Evolutionary conservation across 176 grass and related monocot genomes (phyloP).

Genomic region (Oryza longistaminata): DNA sequence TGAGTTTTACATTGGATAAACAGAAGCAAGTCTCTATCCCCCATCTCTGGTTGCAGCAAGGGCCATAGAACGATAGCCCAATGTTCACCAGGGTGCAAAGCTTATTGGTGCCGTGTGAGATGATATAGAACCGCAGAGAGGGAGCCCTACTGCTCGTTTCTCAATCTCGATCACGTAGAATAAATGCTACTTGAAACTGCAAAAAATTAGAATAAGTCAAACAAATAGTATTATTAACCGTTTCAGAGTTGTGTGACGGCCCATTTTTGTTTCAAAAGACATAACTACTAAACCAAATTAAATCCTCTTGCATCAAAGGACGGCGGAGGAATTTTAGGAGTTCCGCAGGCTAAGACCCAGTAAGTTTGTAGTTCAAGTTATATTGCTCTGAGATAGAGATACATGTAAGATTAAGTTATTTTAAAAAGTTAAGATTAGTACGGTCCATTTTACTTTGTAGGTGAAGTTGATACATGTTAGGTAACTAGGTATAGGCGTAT

Average conservation of each 20-base stretch:
- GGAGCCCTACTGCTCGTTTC: neutral
- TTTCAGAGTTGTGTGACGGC: neutral
- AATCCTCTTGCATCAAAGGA: too few relatives aligned
- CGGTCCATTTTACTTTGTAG: too few relatives aligned
- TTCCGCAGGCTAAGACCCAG: too few relatives aligned
- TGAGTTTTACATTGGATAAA: neutral
- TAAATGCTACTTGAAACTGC: neutral
- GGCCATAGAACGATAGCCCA: neutral
- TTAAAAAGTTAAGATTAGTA: too few relatives aligned
- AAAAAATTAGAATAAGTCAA: constrained; percentile 2
- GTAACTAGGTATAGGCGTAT: too few relatives aligned
- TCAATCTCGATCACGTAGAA: constrained; percentile 21
- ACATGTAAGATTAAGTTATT: too few relatives aligned
- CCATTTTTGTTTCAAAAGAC: neutral
- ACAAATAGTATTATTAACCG: neutral
- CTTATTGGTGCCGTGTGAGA: constrained; percentile 13
- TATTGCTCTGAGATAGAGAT: too few relatives aligned
- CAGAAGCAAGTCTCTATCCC: neutral
- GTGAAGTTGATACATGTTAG: too few relatives aligned
- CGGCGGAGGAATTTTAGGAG: too few relatives aligned
- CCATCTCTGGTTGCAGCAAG: neutral
- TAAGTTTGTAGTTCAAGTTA: too few relatives aligned
- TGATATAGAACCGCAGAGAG: neutral
- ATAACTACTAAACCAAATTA: neutral
- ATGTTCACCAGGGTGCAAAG: neutral